Percentiles rank a stretch among this genome's conserved stretches.
Conservation (phyloP, 352 stramenopile species). For the Globisporangium solare region DNA sequence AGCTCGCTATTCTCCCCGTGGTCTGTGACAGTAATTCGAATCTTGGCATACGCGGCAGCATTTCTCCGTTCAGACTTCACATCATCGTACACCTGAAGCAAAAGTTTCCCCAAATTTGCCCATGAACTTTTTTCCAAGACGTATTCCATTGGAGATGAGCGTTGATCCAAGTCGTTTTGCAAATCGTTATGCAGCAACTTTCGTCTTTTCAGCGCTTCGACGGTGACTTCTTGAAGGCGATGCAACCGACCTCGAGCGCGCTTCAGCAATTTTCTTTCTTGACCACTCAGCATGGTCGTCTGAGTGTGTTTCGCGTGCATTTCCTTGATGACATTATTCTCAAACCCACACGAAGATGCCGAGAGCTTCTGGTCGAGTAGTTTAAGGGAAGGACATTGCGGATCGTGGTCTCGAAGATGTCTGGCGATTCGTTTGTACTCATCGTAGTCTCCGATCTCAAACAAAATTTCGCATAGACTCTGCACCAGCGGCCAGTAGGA, state of each 20-base stretch:
- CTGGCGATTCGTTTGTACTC: slow-evolving; percentile 41
- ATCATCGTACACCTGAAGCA: slow-evolving; percentile 65
- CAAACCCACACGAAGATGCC: not conserved
- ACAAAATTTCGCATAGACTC: slow-evolving; percentile 52
- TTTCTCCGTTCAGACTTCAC: slow-evolving; percentile 23
- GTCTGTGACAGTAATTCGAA: slow-evolving; percentile 23
- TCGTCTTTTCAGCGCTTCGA: slow-evolving; percentile 24
- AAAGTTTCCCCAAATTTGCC: slow-evolving; percentile 44
- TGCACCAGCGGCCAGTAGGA: slow-evolving; percentile 65
- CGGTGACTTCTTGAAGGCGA: slow-evolving; percentile 6
- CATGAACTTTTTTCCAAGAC: slow-evolving; percentile 41
- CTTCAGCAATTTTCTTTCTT: slow-evolving; percentile 13
- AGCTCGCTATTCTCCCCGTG: slow-evolving; percentile 5
- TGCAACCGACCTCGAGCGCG: slow-evolving; percentile 9
- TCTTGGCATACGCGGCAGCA: slow-evolving; percentile 15
- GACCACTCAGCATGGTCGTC: not conserved
- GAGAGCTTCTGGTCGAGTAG: slow-evolving; percentile 22
- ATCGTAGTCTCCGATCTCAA: slow-evolving; percentile 41
- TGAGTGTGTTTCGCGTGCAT: not conserved
- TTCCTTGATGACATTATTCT: not conserved
- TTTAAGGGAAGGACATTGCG: slow-evolving; percentile 29
- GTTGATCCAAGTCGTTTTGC: slow-evolving; percentile 14
- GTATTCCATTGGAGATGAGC: slow-evolving; percentile 26
- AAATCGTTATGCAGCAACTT: slow-evolving; percentile 19
- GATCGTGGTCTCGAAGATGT: slow-evolving; percentile 42